Percentiles rank a stretch among this genome's conserved stretches.
Evolutionary conservation across 257 asterid genomes (phyloP).

Genomic region (Petrea volubilis): DNA sequence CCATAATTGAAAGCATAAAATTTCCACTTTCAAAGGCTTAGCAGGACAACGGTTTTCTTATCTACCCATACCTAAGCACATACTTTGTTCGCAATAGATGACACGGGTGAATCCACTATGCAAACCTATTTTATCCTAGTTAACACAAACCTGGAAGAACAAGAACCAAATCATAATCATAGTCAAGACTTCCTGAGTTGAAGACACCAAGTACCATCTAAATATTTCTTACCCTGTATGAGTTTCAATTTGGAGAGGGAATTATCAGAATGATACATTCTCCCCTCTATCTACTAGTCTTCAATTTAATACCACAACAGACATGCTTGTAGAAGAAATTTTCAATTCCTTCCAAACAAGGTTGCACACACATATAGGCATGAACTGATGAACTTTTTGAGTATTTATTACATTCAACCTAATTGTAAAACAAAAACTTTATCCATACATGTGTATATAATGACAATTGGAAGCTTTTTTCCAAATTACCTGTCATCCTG

Average conservation of each 20-base stretch:
- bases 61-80: background rate
- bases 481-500: slow-evolving; percentile 73
- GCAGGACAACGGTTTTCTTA: background rate
- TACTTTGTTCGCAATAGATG: background rate
- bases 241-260: background rate
- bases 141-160: slow-evolving; percentile 1
- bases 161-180: background rate
- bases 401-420: slow-evolving; percentile 6
- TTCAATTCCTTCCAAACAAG: background rate
- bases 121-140: background rate
- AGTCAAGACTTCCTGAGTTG: slow-evolving; percentile 8
- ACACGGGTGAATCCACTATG: background rate
- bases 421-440: background rate
- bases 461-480: slow-evolving; percentile 13
- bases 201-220: background rate
- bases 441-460: background rate
- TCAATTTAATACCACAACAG: slow-evolving; percentile 8
- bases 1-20: background rate
- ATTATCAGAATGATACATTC: background rate
- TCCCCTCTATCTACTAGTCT: background rate
- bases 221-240: background rate
- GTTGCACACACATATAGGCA: slow-evolving; percentile 3
- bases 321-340: background rate
- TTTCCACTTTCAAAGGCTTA: background rate
- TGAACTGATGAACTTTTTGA: slow-evolving; percentile 8